Conservation (phyloP, 1,139 yeast genomes). For the Arxiozyma slooffiae region DNA sequence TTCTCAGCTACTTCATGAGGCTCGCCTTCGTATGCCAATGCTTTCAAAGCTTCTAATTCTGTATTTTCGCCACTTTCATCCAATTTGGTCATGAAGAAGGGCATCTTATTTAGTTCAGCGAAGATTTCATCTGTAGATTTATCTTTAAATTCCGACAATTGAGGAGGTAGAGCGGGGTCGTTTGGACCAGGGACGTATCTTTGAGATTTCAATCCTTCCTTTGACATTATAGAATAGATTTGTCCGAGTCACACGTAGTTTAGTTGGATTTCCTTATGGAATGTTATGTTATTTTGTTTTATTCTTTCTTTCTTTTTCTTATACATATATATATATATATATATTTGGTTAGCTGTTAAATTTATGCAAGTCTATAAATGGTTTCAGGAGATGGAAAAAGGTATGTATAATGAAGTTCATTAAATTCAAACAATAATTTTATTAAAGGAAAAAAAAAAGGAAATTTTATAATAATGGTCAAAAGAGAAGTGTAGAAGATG, state of each 20-base stretch:
- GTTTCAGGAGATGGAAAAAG: too few species aligned
- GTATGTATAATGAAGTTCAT: too few species aligned
- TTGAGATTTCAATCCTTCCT: constrained; percentile 31
- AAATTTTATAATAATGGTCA: too few species aligned
- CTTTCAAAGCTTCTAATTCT: constrained; percentile 77
- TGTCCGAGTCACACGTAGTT: not conserved
- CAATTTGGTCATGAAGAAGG: constrained; percentile 87
- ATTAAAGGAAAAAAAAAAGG: too few species aligned
- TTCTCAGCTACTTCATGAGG: constrained; percentile 86
- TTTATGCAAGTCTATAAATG: too few species aligned
- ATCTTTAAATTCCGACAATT: constrained; percentile 53
- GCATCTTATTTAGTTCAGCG: constrained; percentile 70
- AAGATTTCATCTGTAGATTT: constrained; percentile 70
- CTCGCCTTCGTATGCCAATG: constrained; percentile 91
- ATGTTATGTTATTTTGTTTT: not conserved
- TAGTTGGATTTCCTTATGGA: not conserved
- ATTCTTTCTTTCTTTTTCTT: too few species aligned
- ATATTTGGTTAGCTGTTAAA: too few species aligned
- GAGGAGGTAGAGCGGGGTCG: constrained; percentile 78
- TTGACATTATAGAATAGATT: constrained; percentile 8
- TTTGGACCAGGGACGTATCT: constrained; percentile 65
- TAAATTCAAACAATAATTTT: too few species aligned
- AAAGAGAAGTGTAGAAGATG: too few species aligned
- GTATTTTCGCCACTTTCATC: constrained; percentile 68
- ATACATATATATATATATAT: too few species aligned